A percentile compares a stretch with the other conserved stretches of the same genome.
Evolutionary conservation across 2,329 filamentous ascomycete genomes (phyloP).

Genomic region (Diplodia intermedia): DNA sequence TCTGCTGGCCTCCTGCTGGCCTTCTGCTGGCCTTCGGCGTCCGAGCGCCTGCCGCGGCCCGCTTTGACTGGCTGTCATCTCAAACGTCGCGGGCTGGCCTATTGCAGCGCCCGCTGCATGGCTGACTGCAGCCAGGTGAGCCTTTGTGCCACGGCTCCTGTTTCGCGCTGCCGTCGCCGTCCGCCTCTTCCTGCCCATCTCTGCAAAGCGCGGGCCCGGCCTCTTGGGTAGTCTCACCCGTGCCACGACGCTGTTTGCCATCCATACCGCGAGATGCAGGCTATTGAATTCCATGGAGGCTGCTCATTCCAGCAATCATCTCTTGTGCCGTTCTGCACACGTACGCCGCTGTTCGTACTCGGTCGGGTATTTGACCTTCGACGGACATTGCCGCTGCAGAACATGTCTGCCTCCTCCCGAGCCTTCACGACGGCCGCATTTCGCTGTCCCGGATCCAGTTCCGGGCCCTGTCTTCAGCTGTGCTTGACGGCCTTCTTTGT

Average conservation of each 20-base stretch:
- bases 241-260: conserved; percentile 2
- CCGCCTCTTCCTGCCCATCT: conserved; percentile 1
- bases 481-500: background rate
- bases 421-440: background rate
- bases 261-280: background rate
- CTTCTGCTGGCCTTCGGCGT: background rate
- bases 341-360: background rate
- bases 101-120: conserved; percentile 25
- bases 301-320: conserved; percentile 10
- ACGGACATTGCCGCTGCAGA: background rate
- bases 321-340: background rate
- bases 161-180: conserved; percentile 9
- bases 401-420: background rate
- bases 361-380: background rate
- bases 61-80: conserved; percentile 10
- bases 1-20: no score
- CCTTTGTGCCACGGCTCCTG: conserved; percentile 4
- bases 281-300: conserved; percentile 19
- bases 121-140: conserved; percentile 25
- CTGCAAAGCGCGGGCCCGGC: conserved; percentile 10
- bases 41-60: conserved; percentile 15
- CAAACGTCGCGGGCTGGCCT: conserved; percentile 10
- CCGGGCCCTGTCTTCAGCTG: background rate
- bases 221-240: background rate
- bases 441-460: background rate